These are phyloP conservation scores for Sclerotiophoma versabilis DNA, from an alignment of 2,329 filamentous ascomycete genomes.

Conservation along the genomic window DNA sequence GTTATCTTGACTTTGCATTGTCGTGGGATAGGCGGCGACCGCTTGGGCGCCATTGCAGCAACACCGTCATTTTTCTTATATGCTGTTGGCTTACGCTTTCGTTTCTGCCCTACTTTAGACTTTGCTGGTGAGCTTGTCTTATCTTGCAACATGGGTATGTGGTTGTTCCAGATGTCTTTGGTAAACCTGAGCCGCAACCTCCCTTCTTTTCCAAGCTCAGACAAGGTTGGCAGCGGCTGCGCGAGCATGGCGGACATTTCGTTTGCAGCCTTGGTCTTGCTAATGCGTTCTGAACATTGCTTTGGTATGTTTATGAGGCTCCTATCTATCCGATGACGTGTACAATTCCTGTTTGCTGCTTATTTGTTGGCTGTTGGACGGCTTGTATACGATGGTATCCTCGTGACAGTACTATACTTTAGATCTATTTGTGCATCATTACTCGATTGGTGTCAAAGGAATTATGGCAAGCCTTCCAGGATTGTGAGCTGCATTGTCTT, in stretches of 20 bases:
- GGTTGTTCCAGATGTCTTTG: conserved; percentile 23
- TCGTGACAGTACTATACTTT: background rate
- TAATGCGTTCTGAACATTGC: conserved; percentile 1
- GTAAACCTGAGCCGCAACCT: conserved; percentile 15
- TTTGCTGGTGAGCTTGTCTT: background rate
- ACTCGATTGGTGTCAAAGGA: background rate
- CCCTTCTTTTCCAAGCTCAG: background rate
- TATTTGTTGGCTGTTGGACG: conserved; percentile 13
- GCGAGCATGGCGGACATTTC: background rate
- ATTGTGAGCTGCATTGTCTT: background rate
- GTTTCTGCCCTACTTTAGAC: background rate
- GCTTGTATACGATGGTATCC: background rate
- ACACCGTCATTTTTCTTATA: background rate
- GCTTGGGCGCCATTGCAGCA: background rate
- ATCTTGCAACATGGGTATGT: background rate
- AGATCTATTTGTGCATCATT: background rate
- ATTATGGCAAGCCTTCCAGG: background rate
- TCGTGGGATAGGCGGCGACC: background rate
- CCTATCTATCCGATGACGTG: background rate
- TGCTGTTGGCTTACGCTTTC: background rate
- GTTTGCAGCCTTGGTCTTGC: background rate
- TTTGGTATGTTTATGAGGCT: conserved; percentile 1
- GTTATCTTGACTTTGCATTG: conserved; percentile 25
- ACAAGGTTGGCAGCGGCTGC: background rate
- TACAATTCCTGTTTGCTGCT: conserved; percentile 1